Percentiles rank a stretch among this genome's conserved stretches.
Evolutionary conservation across 768 basidiomycete species (phyloP).

Genomic region (Amanita inopinata): DNA sequence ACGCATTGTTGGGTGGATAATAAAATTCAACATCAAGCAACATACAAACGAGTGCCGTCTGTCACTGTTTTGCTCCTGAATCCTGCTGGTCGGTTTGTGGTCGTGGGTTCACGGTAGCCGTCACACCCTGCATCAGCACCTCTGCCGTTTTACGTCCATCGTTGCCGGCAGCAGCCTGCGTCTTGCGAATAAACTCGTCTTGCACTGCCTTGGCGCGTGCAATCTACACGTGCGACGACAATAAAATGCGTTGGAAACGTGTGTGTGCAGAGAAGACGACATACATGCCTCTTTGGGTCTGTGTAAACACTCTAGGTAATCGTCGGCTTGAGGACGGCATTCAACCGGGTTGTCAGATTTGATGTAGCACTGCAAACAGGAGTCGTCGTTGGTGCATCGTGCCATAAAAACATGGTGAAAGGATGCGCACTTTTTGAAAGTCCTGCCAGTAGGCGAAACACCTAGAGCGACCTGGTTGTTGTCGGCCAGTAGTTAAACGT

Average conservation of each 20-base stretch:
- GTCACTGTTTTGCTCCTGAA: constrained; percentile 1
- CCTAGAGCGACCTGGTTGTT: constrained; percentile 56
- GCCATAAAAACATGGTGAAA: background rate
- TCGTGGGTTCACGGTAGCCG: constrained; percentile 70
- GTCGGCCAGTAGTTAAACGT: background rate
- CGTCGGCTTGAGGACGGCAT: constrained; percentile 65
- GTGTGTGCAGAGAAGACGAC: constrained; percentile 14
- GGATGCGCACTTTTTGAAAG: constrained; percentile 51
- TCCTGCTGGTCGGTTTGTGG: constrained; percentile 30
- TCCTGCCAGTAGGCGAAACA: constrained; percentile 94
- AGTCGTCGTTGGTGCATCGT: too few species aligned
- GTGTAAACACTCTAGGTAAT: constrained; percentile 90
- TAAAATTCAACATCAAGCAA: background rate
- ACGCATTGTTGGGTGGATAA: background rate
- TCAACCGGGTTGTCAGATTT: constrained; percentile 63
- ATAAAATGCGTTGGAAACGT: background rate
- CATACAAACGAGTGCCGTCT: background rate
- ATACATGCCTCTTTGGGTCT: constrained; percentile 81
- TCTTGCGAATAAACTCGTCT: constrained; percentile 60
- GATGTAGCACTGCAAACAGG: constrained; percentile 64
- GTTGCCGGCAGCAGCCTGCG: constrained; percentile 50
- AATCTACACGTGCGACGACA: constrained; percentile 25
- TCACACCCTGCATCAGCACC: constrained; percentile 61
- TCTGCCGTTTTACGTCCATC: constrained; percentile 68
- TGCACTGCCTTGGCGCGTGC: constrained; percentile 56